Evolutionary conservation across 495 filamentous ascomycete genomes (phyloP).

Genomic region (Aspergillus panamensis): DNA sequence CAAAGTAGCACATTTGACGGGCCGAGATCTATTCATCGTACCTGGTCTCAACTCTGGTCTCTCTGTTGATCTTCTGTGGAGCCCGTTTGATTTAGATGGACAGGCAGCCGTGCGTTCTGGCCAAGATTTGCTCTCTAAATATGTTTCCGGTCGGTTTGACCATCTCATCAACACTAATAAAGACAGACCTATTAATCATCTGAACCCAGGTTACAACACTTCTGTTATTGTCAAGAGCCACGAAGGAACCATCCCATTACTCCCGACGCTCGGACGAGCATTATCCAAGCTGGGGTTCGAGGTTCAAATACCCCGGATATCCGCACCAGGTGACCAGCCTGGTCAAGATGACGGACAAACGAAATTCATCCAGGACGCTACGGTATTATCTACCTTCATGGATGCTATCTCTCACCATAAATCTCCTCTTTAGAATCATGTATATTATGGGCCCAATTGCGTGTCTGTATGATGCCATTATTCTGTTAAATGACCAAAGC

Average conservation of each 20-base stretch:
- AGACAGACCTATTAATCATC: constrained; percentile 2
- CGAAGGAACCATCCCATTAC: constrained; percentile 63
- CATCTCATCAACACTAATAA: neutral
- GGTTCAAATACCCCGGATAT: constrained; percentile 64
- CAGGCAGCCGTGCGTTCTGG: constrained; percentile 56
- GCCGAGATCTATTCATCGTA: constrained; percentile 54
- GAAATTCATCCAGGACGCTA: constrained; percentile 80
- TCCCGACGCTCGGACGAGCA: constrained; percentile 67
- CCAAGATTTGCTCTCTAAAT: constrained; percentile 72
- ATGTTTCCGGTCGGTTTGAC: constrained; percentile 65
- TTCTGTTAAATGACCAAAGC: neutral
- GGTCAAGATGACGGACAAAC: constrained; percentile 41
- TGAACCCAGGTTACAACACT: constrained; percentile 62
- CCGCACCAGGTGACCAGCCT: constrained; percentile 41
- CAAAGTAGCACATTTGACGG: constrained; percentile 67
- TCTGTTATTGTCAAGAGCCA: constrained; percentile 70
- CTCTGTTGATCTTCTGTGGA: constrained; percentile 66
- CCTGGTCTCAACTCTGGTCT: constrained; percentile 72
- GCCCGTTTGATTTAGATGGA: constrained; percentile 61
- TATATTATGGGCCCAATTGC: constrained; percentile 5
- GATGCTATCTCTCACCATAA: constrained; percentile 20
- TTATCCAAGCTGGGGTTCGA: constrained; percentile 65
- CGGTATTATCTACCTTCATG: constrained; percentile 48
- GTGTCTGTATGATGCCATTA: constrained; percentile 1
- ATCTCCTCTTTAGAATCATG: constrained; percentile 12